Evolutionary conservation across 1,284 basidiomycete genomes (phyloP), one percentile per base, ranked within the genome.

Genomic region (Neotropicomus parvogracilis): DNA sequence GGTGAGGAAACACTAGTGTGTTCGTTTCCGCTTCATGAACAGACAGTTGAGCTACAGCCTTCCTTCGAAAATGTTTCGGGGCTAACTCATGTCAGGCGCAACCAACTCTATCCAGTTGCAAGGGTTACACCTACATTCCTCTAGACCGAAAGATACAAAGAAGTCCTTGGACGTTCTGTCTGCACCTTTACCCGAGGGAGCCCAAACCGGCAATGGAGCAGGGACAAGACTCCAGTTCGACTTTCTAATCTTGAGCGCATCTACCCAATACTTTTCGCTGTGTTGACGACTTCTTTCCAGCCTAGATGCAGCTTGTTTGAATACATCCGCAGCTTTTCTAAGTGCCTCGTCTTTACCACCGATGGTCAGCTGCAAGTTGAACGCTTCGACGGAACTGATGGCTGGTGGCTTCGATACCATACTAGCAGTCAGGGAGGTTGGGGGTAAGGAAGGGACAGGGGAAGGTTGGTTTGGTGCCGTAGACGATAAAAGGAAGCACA

Each of bases 111-210:
- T 42, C 36, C 54, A 48, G 8, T 9, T 11, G 13, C 3, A 43
- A 32, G 34, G 33, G n/a, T n/a, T 11, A 65, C 16, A 54, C 80
- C 34, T 53, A 90, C 88, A 85, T 71, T 87, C 83, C 67, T 90
- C 88, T 6, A 91, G 66, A 10, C 86, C 85, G 56, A 81, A 90
- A 1, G 84, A 83, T 46, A 91, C 74, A 32, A 87, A 66, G 58
- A 91, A 88, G 58, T 91, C 88, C 54, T 82, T 88, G 0, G 84
- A 79, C 2, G 88, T 83, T 65, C 78, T 83, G 59, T 90, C 87
- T 12, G 83, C 78, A 27, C 84, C 83, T 64, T 85, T 86, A 10
- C 84, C 86, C 0, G 73, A 80, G 0, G 80, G 70, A 21, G 82
- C 75, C 32, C 85, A 85, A 39, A 72, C 69, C 6, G 86, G 87